These are phyloP conservation scores for Xylaria arbuscula DNA, from an alignment of 2,329 filamentous ascomycete species.

Conservation along the genomic window DNA sequence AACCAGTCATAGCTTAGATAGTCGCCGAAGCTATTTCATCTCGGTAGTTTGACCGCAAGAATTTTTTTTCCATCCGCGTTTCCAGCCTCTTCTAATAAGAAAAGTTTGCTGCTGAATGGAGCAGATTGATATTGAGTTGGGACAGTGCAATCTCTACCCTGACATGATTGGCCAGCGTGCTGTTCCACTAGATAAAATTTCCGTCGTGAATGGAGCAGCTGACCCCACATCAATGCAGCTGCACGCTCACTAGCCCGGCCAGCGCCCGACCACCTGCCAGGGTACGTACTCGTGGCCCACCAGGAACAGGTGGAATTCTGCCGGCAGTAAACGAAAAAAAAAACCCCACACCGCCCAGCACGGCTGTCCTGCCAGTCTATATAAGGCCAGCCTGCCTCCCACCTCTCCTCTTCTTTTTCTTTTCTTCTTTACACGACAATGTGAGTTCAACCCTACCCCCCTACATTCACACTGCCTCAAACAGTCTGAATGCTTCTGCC, in stretches of 20 bases:
- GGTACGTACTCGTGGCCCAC: conserved; percentile 30
- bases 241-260: not conserved
- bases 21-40: not conserved
- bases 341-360: conserved; percentile 36
- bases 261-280: no score
- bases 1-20: not conserved
- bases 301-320: conserved; percentile 30
- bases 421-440: conserved; percentile 70
- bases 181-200: conserved; percentile 1
- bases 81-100: conserved; percentile 20
- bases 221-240: not conserved
- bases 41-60: conserved; percentile 4
- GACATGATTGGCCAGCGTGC: conserved; percentile 23
- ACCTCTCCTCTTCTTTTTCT: conserved; percentile 54
- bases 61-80: conserved; percentile 8
- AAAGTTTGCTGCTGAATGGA: conserved; percentile 19
- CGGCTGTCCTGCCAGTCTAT: conserved; percentile 40
- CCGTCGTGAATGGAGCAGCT: not conserved
- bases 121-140: conserved; percentile 17
- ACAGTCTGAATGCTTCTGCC: not conserved
- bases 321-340: conserved; percentile 35
- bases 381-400: conserved; percentile 53
- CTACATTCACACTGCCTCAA: conserved; percentile 44
- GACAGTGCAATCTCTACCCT: not conserved
- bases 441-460: conserved; percentile 59